Base-by-base conservation (phyloP, 768 basidiomycete genomes). In the Leccinum subgranulosum region DNA sequence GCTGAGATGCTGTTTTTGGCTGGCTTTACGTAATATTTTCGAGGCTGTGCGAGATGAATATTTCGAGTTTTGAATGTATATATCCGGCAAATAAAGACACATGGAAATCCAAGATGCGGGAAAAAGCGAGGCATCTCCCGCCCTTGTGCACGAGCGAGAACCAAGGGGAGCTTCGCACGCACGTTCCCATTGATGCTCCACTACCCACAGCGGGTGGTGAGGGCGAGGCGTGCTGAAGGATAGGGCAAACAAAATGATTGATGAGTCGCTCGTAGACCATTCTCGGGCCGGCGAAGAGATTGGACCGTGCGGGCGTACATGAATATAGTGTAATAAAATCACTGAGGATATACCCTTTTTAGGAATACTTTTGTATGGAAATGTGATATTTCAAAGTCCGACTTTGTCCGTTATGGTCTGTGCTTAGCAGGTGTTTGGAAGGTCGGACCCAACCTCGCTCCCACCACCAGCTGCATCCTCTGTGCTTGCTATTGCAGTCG, bases 381-480 rank as follows among this genome's bases (percentile, higher is more conserved):
- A 48, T 56, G 34, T 41, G 62, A 53, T 33, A 55, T 64, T 67
- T 74, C 10, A 72, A 73, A 73, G 64, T 74, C 71, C 71, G 71
- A 46, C 55, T 49, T 68, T 58, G 66, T 70, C 66, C 55, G 69
- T 73, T 69, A 66, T 72, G 69, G 69, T 71, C 71, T 71, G 69
- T 71, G 69, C 69, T 72, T 73, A 71, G 68, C 71, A 69, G 69
- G 70, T 64, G 67, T 74, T 71, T 69, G 67, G 72, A 71, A 74
- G 76, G 76, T 75, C 74, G 74, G 71, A 65, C 72, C 73, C 76
- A 77, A 77, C 75, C 79, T 80, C 79, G 76, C 79, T 77, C 79
- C 82, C 80, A 80, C 83, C 79, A 81, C 78, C 79, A 77, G 75
- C 39, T 41, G n/a, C 72, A 76, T 77, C 69, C 68, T 69, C 73